Evolutionary conservation across 1,284 basidiomycete species (phyloP).

Genomic region (Ceraceosorus bombacis): DNA sequence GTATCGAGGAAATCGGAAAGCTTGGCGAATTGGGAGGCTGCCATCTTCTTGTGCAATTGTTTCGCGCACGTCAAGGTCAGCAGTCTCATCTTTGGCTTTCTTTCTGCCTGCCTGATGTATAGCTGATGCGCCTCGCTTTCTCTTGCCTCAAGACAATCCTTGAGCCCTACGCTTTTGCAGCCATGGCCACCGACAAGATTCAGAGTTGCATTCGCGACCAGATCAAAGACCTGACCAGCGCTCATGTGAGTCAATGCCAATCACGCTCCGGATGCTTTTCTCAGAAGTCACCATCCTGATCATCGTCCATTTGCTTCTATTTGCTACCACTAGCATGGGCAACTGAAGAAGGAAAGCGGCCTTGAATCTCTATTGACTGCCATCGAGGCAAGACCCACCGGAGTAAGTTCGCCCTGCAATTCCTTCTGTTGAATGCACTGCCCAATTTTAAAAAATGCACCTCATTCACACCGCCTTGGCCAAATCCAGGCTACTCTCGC

Average conservation of each 20-base stretch:
- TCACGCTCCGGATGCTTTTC: too few relatives aligned
- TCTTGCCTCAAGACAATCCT: constrained; percentile 8
- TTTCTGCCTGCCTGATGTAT: background rate
- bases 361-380: constrained; percentile 5
- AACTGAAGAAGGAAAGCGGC: constrained; percentile 2
- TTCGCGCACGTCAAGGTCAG: constrained; percentile 16
- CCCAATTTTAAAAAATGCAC: too few relatives aligned
- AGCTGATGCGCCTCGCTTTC: background rate
- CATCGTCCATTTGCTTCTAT: too few relatives aligned
- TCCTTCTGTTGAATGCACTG: too few relatives aligned
- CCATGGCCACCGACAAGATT: background rate
- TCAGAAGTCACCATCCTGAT: too few relatives aligned
- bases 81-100: background rate
- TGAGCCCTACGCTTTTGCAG: constrained; percentile 12
- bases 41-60: constrained; percentile 27
- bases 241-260: too few relatives aligned
- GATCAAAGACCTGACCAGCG: background rate
- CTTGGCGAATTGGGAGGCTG: constrained; percentile 20
- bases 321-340: background rate
- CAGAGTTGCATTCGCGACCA: constrained; percentile 8
- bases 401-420: background rate
- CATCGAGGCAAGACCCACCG: background rate
- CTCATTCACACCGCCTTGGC: too few relatives aligned
- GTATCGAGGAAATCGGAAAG: constrained; percentile 11
- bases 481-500: constrained; percentile 2